These are phyloP conservation scores for Agarophyton chilense DNA, from an alignment of 23 red algal species.

Conservation along the genomic window DNA sequence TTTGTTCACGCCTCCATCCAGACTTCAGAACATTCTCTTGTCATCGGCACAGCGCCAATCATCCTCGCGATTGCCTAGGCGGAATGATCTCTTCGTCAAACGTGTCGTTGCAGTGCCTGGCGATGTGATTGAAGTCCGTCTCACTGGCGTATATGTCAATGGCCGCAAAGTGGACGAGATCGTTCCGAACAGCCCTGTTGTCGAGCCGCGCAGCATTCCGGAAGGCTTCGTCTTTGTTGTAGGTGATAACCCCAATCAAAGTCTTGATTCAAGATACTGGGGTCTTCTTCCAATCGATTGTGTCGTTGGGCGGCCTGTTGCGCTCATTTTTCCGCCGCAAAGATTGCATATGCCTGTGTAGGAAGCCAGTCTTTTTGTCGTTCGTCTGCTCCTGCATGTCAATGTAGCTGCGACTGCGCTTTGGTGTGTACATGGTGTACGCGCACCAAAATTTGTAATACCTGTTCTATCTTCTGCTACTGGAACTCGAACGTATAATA, in stretches of 20 bases:
- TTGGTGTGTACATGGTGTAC: no score
- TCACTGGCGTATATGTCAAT: conserved; percentile 77
- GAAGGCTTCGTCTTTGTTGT: conserved; percentile 75
- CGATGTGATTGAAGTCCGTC: conserved; percentile 71
- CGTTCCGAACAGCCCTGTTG: conserved; percentile 47
- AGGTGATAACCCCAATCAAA: conserved; percentile 80
- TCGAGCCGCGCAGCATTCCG: conserved; percentile 45
- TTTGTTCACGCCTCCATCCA: conserved; percentile 58
- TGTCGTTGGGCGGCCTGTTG: conserved; percentile 85
- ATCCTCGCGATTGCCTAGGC: neutral
- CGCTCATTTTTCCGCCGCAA: conserved; percentile 75
- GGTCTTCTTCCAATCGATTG: conserved; percentile 69
- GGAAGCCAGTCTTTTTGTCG: neutral
- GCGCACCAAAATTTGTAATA: no score
- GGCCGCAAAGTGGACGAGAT: conserved; percentile 38
- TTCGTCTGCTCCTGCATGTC: no score
- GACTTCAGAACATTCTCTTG: conserved; percentile 40
- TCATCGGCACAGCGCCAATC: neutral
- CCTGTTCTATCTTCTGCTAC: no score
- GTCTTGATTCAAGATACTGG: conserved; percentile 85
- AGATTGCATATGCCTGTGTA: conserved; percentile 40
- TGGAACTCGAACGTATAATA: no score
- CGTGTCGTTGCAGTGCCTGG: conserved; percentile 82
- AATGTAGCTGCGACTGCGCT: no score
- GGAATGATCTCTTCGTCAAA: conserved; percentile 72